Evolutionary conservation across 176 grass and related monocot species (phyloP).

Genomic region (Carex myosuroides): DNA sequence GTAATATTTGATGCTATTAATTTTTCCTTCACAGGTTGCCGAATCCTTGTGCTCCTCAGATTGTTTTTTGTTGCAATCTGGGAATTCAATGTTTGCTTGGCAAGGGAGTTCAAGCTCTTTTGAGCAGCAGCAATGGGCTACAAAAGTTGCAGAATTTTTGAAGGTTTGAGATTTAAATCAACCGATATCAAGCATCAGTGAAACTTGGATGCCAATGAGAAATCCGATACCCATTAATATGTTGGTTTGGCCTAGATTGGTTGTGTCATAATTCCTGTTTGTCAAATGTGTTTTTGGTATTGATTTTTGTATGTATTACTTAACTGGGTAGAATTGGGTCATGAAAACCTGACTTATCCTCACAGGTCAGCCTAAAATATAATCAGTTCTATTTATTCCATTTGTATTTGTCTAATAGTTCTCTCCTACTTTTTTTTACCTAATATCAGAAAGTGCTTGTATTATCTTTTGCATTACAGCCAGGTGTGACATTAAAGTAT

Average conservation of each 20-base stretch:
- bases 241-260: neutral
- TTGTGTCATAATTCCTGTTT: neutral
- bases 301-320: neutral
- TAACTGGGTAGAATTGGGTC: no score
- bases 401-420: constrained; percentile 24
- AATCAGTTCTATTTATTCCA: neutral
- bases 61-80: constrained; percentile 93
- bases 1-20: neutral
- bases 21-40: constrained; percentile 49
- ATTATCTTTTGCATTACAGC: constrained; percentile 30
- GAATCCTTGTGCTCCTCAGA: constrained; percentile 69
- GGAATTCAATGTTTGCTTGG: constrained; percentile 80
- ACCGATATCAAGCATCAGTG: neutral
- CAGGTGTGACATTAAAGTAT: constrained; percentile 65
- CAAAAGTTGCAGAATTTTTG: constrained; percentile 70
- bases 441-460: neutral
- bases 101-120: constrained; percentile 74
- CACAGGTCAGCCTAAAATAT: no score
- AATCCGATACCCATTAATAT: neutral
- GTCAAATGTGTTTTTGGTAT: neutral
- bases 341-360: no score
- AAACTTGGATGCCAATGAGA: neutral
- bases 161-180: constrained; percentile 43
- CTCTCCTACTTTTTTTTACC: neutral
- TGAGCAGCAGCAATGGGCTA: constrained; percentile 86